These are phyloP conservation scores for Pulveroboletus sp. DNA, from an alignment of 768 basidiomycete species.

Conservation along the genomic window DNA sequence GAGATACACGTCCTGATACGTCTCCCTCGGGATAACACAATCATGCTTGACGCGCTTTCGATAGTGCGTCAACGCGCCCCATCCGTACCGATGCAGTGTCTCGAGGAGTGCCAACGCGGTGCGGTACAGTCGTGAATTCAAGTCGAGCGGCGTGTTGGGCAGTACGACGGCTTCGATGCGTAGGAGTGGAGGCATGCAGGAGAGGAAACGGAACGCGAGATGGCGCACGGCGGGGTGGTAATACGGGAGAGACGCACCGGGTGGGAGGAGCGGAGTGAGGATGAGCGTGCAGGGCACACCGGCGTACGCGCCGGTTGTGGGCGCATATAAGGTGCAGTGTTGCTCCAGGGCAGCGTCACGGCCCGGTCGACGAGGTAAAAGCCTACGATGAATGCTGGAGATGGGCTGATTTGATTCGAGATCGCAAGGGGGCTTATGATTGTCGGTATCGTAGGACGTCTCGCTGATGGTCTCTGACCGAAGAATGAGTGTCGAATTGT, in stretches of 20 bases:
- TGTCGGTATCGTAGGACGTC: conserved; percentile 31
- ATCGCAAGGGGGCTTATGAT: conserved; percentile 1
- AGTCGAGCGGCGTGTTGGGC: conserved; percentile 45
- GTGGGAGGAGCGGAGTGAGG: conserved; percentile 54
- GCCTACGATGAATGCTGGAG: conserved; percentile 59
- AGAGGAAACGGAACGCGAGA: conserved; percentile 77
- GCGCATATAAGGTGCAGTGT: conserved; percentile 69
- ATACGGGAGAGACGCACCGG: conserved; percentile 63
- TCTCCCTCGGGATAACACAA: conserved; percentile 66
- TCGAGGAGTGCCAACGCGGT: conserved; percentile 81
- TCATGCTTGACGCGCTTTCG: conserved; percentile 87
- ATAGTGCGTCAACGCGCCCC: conserved; percentile 79
- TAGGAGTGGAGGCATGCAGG: conserved; percentile 23
- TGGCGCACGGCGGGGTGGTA: conserved; percentile 85
- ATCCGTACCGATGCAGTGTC: conserved; percentile 83
- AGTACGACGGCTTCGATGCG: conserved; percentile 32
- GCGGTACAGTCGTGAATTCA: conserved; percentile 68
- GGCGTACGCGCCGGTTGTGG: conserved; percentile 13
- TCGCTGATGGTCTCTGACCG: conserved; percentile 66
- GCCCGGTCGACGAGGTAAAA: conserved; percentile 77
- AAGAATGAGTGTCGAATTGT: conserved; percentile 88
- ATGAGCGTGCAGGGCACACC: conserved; percentile 42
- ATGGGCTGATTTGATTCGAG: conserved; percentile 40
- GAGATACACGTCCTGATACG: conserved; percentile 90
- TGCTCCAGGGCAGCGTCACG: conserved; percentile 76